Evolutionary conservation across 805 yeast species (phyloP).

Genomic region (Danielia oregonensis): DNA sequence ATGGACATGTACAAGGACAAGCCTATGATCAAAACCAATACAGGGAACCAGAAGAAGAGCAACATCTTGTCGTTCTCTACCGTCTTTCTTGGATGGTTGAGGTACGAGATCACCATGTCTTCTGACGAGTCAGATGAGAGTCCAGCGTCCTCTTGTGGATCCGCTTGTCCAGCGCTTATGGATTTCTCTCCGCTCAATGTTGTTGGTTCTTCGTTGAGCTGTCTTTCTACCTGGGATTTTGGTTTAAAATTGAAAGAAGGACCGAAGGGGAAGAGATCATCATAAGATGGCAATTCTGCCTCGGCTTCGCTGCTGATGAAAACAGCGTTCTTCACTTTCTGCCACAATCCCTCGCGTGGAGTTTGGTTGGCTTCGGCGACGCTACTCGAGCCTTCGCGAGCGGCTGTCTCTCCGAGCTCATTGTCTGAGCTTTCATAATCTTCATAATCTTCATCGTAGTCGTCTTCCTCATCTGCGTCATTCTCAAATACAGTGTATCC

Average conservation of each 20-base stretch:
- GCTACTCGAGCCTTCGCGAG: conserved; percentile 6
- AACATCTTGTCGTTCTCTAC: conserved; percentile 76
- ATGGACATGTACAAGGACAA: conserved; percentile 42
- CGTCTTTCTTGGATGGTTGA: conserved; percentile 44
- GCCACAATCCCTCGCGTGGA: conserved; percentile 33
- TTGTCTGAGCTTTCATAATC: conserved; percentile 10
- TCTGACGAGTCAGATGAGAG: conserved; percentile 41
- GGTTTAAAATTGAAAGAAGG: conserved; percentile 24
- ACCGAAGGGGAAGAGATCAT: conserved; percentile 67
- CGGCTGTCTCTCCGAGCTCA: conserved; percentile 15
- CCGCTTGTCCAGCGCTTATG: background rate
- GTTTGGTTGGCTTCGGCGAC: conserved; percentile 2
- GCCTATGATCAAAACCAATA: conserved; percentile 53
- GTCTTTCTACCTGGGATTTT: conserved; percentile 30
- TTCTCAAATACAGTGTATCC: conserved; percentile 18
- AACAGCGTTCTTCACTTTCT: conserved; percentile 37
- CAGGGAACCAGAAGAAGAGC: conserved; percentile 88
- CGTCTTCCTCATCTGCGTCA: conserved; percentile 33
- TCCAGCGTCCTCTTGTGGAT: conserved; percentile 26
- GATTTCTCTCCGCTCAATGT: conserved; percentile 3
- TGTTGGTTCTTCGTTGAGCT: conserved; percentile 21
- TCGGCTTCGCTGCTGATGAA: conserved; percentile 34
- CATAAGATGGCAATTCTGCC: conserved; percentile 59
- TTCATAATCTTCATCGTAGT: conserved; percentile 21
- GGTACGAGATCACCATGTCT: conserved; percentile 40